Conservation (phyloP, 2,329 filamentous ascomycete species). For the Mollisia scopiformis region DNA sequence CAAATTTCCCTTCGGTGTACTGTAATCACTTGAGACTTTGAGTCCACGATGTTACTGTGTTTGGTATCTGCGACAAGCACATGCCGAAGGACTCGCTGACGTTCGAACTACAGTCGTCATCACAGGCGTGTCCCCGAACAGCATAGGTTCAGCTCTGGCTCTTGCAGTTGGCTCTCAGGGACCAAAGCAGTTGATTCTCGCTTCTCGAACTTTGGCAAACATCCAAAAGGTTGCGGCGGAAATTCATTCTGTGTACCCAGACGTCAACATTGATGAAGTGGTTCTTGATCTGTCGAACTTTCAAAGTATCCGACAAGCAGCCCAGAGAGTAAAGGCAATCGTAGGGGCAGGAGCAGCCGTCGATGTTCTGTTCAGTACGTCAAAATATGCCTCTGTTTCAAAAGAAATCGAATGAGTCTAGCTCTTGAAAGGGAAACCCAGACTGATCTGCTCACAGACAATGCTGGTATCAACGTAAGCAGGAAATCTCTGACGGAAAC, state of each 20-base stretch:
- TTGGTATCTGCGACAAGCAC: too few species aligned
- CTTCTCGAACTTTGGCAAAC: constrained; percentile 39
- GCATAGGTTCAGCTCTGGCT: constrained; percentile 23
- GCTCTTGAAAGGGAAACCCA: too few species aligned
- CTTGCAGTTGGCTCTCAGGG: constrained; percentile 14
- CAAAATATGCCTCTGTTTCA: too few species aligned
- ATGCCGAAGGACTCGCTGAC: background rate
- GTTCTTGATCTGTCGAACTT: constrained; percentile 42
- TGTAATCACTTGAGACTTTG: background rate
- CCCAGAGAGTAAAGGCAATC: constrained; percentile 1
- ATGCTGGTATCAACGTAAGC: constrained; percentile 25
- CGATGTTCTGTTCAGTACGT: constrained; percentile 29
- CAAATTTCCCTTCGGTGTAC: too few species aligned
- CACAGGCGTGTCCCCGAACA: constrained; percentile 26
- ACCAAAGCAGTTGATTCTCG: constrained; percentile 40
- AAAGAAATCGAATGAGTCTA: too few species aligned
- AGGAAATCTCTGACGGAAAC: constrained; percentile 8
- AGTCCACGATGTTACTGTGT: too few species aligned
- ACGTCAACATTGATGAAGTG: constrained; percentile 37
- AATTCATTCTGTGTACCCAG: constrained; percentile 35
- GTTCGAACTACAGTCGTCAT: constrained; percentile 22
- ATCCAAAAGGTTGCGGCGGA: constrained; percentile 34
- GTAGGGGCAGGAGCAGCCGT: constrained; percentile 5
- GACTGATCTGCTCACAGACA: too few species aligned
- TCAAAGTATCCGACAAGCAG: constrained; percentile 29